A percentile compares a stretch with the other conserved stretches of the same genome.
These are phyloP conservation scores for Kwoniella dendrophila DNA, from an alignment of 768 basidiomycete species.

Conservation along the genomic window DNA sequence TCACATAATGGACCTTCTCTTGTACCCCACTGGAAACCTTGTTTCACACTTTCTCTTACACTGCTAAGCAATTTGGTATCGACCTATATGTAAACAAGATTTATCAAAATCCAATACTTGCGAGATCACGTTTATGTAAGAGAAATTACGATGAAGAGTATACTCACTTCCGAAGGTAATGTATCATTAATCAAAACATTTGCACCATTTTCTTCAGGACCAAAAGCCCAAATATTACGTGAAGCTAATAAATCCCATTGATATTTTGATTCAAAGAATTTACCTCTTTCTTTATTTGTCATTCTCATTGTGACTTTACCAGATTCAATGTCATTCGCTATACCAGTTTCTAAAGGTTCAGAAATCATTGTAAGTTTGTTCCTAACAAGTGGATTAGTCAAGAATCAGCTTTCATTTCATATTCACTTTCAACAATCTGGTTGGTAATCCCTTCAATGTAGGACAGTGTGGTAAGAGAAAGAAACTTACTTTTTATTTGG, in stretches of 20 bases:
- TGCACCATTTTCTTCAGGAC: slow-evolving; percentile 91
- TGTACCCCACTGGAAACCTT: slow-evolving; percentile 99
- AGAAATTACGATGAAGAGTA: not conserved
- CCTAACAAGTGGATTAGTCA: slow-evolving; percentile 58
- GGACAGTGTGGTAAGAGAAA: not conserved
- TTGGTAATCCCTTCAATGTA: no score
- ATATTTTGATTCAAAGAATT: slow-evolving; percentile 94
- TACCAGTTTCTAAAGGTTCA: slow-evolving; percentile 90
- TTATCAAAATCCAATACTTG: no score
- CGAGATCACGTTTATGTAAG: no score
- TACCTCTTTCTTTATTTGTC: slow-evolving; percentile 90
- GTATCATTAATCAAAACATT: slow-evolving; percentile 96
- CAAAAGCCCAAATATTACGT: slow-evolving; percentile 99
- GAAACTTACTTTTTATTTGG: slow-evolving; percentile 73
- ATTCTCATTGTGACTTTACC: slow-evolving; percentile 92
- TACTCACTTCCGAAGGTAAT: slow-evolving; percentile 79
- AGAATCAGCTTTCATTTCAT: not conserved
- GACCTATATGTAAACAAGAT: slow-evolving; percentile 60
- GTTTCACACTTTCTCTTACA: slow-evolving; percentile 93
- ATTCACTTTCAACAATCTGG: no score
- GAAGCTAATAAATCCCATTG: slow-evolving; percentile 98
- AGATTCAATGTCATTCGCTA: slow-evolving; percentile 94
- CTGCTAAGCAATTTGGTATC: slow-evolving; percentile 89
- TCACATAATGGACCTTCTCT: slow-evolving; percentile 97
- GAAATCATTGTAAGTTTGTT: slow-evolving; percentile 99